Percentiles rank a stretch among this genome's conserved stretches.
Conservation (phyloP, 179 eudicot genomes). For the Patellifolia procumbens region DNA sequence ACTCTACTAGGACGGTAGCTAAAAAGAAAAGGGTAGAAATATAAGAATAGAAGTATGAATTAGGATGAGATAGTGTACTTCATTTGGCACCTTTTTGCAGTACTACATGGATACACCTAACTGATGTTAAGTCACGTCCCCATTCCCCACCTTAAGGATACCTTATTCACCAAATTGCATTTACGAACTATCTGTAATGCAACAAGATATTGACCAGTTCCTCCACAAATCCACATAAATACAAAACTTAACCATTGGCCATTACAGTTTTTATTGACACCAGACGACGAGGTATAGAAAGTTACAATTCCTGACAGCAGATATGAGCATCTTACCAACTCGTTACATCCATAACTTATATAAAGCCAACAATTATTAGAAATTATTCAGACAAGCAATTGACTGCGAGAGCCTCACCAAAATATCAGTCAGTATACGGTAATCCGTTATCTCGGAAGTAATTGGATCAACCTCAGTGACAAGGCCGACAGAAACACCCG, state of each 20-base stretch:
- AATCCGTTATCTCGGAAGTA: constrained; percentile 71
- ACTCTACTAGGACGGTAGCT: neutral
- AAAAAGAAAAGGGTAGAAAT: neutral
- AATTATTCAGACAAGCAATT: constrained; percentile 4
- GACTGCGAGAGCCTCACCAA: constrained; percentile 51
- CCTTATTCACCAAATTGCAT: too few species aligned
- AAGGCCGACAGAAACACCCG: constrained; percentile 96
- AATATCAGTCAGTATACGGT: constrained; percentile 90
- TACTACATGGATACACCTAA: too few species aligned
- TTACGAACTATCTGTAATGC: too few species aligned
- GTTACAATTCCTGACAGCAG: neutral
- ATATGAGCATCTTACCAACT: neutral
- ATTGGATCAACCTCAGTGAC: constrained; percentile 73
- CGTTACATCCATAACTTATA: neutral
- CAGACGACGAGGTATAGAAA: neutral
- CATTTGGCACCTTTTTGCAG: too few species aligned
- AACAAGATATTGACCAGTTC: too few species aligned
- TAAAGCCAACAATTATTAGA: neutral
- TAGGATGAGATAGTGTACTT: too few species aligned
- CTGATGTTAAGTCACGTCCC: too few species aligned
- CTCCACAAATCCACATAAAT: too few species aligned
- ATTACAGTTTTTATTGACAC: neutral
- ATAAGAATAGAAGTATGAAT: too few species aligned
- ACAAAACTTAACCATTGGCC: too few species aligned
- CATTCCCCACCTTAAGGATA: too few species aligned